phyloP scores from a whole-genome alignment of 1,284 basidiomycete genomes.

The Boletus sp. region DNA sequence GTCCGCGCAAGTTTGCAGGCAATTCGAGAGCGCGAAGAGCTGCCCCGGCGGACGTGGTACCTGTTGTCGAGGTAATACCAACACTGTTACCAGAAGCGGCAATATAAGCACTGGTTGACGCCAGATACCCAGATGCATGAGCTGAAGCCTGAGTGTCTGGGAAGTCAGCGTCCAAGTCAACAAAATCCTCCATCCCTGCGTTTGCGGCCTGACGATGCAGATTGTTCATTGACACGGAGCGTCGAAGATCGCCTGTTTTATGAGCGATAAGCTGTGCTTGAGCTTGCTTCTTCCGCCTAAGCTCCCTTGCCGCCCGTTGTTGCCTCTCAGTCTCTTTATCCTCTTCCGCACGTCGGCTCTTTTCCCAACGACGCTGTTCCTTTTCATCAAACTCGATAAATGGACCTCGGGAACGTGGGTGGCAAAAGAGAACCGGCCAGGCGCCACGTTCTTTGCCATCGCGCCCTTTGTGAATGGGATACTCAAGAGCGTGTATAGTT shows the following conservation, averaged over 20 bases:
- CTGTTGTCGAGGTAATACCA: constrained; percentile 79
- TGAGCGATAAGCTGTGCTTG: constrained; percentile 38
- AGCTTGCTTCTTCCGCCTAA: constrained; percentile 43
- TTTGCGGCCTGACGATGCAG: constrained; percentile 50
- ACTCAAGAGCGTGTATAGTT: constrained; percentile 66
- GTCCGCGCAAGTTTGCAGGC: constrained; percentile 50
- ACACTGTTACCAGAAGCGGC: constrained; percentile 96
- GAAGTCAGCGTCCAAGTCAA: constrained; percentile 50
- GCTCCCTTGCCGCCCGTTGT: constrained; percentile 39
- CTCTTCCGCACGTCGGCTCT: constrained; percentile 47
- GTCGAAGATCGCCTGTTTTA: constrained; percentile 58
- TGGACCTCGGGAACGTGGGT: constrained; percentile 65
- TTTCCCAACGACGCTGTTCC: constrained; percentile 64
- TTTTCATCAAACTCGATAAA: constrained; percentile 70
- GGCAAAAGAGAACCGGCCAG: constrained; percentile 72
- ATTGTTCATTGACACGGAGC: constrained; percentile 76
- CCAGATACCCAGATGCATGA: constrained; percentile 66
- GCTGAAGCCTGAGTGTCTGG: constrained; percentile 47
- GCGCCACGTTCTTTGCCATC: constrained; percentile 50
- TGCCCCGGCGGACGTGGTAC: constrained; percentile 76
- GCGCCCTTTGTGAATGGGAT: constrained; percentile 47
- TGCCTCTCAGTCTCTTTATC: constrained; percentile 47
- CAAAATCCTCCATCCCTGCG: constrained; percentile 33
- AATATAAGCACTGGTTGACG: constrained; percentile 60
- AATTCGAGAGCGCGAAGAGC: constrained; percentile 44